Evolutionary conservation across 2,329 filamentous ascomycete genomes (phyloP).

Genomic region (Mycogone perniciosa): DNA sequence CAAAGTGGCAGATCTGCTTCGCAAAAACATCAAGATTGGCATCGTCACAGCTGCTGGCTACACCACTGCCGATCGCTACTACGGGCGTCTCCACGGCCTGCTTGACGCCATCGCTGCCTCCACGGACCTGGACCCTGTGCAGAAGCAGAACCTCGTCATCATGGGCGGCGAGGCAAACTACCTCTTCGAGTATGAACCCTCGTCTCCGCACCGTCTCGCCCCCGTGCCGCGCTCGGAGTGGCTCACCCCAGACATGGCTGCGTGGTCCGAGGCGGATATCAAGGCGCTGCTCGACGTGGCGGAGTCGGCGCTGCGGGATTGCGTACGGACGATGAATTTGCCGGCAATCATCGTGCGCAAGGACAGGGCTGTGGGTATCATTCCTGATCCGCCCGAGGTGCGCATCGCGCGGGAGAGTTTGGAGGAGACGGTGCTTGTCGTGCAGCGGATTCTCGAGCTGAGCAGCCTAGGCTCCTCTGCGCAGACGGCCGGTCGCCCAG

Average conservation of each 20-base stretch:
- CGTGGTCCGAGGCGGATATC: conserved; percentile 74
- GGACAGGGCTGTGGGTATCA: conserved; percentile 75
- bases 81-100: conserved; percentile 77
- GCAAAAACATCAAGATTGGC: conserved; percentile 73
- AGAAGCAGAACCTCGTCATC: conserved; percentile 76
- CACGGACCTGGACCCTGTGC: conserved; percentile 51
- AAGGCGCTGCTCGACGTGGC: conserved; percentile 78
- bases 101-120: conserved; percentile 67
- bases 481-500: conserved; percentile 19
- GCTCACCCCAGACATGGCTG: conserved; percentile 71
- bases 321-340: conserved; percentile 70
- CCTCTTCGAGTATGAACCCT: conserved; percentile 70
- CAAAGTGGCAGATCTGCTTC: conserved; percentile 54
- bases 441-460: conserved; percentile 86
- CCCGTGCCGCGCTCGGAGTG: conserved; percentile 61
- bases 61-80: conserved; percentile 79
- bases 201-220: conserved; percentile 59
- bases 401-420: conserved; percentile 81
- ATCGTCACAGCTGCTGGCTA: conserved; percentile 98
- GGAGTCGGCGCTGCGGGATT: conserved; percentile 76
- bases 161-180: conserved; percentile 97
- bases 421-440: conserved; percentile 91
- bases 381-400: conserved; percentile 55
- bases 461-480: conserved; percentile 47
- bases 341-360: conserved; percentile 79